Evolutionary conservation across 2,329 filamentous ascomycete genomes (phyloP).

Genomic region (Colletotrichum spaethianum): DNA sequence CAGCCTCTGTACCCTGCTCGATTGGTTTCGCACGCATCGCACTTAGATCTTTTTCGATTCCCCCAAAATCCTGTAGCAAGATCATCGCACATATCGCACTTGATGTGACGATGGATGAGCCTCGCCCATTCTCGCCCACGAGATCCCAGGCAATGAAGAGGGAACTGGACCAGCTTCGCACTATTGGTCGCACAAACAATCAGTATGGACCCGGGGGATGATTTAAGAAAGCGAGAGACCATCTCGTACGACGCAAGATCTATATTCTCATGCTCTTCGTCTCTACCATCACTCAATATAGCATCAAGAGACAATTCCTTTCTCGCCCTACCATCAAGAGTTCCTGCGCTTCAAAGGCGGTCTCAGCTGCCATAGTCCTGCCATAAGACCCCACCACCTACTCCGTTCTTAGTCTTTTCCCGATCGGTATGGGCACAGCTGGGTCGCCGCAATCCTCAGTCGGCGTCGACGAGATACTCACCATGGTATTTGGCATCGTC

Average conservation of each 20-base stretch:
- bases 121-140: not conserved
- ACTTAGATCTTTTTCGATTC: accelerated
- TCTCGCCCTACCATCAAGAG: not conserved
- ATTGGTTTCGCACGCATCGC: not conserved
- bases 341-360: not conserved
- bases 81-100: not conserved
- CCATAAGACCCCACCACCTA: not conserved
- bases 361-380: not conserved
- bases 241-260: not conserved
- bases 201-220: not conserved
- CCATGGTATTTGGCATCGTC: slow-evolving; percentile 4
- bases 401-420: not conserved
- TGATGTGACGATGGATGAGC: not conserved
- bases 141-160: no score
- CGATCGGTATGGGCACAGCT: not conserved
- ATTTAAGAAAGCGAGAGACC: not conserved
- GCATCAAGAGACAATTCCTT: not conserved
- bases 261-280: not conserved
- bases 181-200: not conserved
- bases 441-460: not conserved
- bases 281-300: no score
- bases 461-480: not conserved
- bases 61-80: not conserved
- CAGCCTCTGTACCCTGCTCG: no score
- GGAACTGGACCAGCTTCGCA: not conserved